Evolutionary conservation across 371 early-diverging fungal species (phyloP), one percentile per base, ranked within the genome.

Genomic region (Mucor sp.): DNA sequence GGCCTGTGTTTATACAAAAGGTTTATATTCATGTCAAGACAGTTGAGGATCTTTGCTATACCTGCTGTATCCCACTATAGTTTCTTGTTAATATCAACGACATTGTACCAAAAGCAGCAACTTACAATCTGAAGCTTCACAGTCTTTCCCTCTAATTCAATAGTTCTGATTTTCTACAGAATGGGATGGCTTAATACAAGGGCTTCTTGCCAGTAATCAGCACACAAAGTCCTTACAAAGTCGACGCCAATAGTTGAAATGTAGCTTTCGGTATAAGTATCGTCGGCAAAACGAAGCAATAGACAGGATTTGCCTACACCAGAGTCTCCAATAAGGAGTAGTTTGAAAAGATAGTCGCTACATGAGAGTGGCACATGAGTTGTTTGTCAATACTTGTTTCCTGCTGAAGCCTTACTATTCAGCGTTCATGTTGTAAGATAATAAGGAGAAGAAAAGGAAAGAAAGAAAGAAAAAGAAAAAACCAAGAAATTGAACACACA

Each of bases 241-340:
- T 99, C 99, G 39, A 99, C 98, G 58, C 99, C 99, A 67, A 99
- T 99, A 69, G 99, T 99, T 59, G 97, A 95, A 79, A 97, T 97
- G 85, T 97, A 98, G 72, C 94, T 93, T 75, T 95, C 94, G 25
- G 97, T 97, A 84, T 96, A 99, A 61, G 96, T 96, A 86, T 97
- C 97, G 81, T 99, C 99, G n/a, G 98, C 96, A 79, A 99, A 99
- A 75, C 99, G 94, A 33, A 96, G 90, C 67, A 99, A 88, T 60
- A 99, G 85, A 79, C 98, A 99, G 65, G 96, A 95, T 87, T 99
- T 99, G 63, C 99, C 99, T 41, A 99, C 99, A 73, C 97, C 99
- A 74, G 94, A 94, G 88, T 99, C 98, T 47, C 99, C 99, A 82
- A 99, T 99, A 57, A 99, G 89, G 71, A 99, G 88, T 32, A 99